A percentile compares a stretch with the other conserved stretches of the same genome.
These are phyloP conservation scores for Blastomyces silverae DNA, from an alignment of 2,329 filamentous ascomycete species.

Conservation along the genomic window DNA sequence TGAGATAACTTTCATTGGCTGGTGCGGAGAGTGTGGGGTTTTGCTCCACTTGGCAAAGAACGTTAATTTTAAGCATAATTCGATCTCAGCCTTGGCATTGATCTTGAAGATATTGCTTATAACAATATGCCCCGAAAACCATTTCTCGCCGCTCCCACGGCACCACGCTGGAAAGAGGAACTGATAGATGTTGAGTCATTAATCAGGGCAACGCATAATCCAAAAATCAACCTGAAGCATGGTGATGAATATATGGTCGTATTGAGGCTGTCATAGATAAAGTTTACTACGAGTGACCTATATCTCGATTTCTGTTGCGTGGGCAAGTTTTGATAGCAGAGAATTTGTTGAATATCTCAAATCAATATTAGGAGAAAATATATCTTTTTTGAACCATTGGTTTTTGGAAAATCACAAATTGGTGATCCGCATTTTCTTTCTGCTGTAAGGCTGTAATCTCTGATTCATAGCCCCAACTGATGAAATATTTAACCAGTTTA, in stretches of 20 bases:
- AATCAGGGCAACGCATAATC: slow-evolving; percentile 39
- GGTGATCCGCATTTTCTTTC: too few species aligned
- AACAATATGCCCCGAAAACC: slow-evolving; percentile 20
- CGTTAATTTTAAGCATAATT: not conserved
- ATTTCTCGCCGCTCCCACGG: slow-evolving; percentile 36
- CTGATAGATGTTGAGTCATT: slow-evolving; percentile 41
- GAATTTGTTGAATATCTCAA: too few species aligned
- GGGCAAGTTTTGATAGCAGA: not conserved
- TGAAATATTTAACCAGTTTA: too few species aligned
- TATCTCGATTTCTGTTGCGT: not conserved
- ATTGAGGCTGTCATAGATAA: slow-evolving; percentile 37
- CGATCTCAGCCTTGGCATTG: not conserved
- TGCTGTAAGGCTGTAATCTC: too few species aligned
- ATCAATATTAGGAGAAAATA: too few species aligned
- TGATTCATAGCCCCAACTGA: too few species aligned
- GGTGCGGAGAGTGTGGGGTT: not conserved
- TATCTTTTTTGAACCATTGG: too few species aligned
- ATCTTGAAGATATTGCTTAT: not conserved
- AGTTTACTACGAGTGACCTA: slow-evolving; percentile 33
- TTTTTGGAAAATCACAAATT: too few species aligned
- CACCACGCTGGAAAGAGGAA: slow-evolving; percentile 36
- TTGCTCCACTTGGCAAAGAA: not conserved
- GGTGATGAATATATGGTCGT: slow-evolving; percentile 36
- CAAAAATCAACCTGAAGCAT: slow-evolving; percentile 36
- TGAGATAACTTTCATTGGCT: not conserved